Evolutionary conservation across 305 asterid genomes (phyloP).

Genomic region (Rubia balearica): DNA sequence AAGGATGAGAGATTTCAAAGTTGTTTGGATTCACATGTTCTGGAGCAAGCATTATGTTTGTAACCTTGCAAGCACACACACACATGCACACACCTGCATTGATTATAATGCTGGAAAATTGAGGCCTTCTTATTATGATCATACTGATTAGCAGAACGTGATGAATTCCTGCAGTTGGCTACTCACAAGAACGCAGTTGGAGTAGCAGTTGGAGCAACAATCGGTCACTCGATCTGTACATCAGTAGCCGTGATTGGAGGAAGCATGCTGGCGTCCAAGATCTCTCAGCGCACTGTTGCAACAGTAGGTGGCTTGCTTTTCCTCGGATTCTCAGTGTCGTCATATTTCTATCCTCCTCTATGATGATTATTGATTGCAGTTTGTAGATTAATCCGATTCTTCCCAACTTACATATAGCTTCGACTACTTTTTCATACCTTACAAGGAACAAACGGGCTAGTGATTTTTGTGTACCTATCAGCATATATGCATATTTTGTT

Average conservation of each 20-base stretch:
- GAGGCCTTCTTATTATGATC: neutral
- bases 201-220: conserved; percentile 69
- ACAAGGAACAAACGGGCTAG: neutral
- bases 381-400: conserved; percentile 28
- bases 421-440: neutral
- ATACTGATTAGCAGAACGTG: neutral
- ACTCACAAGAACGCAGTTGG: conserved; percentile 92
- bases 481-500: neutral
- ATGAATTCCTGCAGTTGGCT: conserved; percentile 50
- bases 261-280: conserved; percentile 90
- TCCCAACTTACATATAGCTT: neutral
- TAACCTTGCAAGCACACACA: neutral
- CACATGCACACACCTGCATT: neutral
- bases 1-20: neutral
- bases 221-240: conserved; percentile 87
- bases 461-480: conserved; percentile 1
- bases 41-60: neutral
- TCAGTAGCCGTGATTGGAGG: conserved; percentile 92
- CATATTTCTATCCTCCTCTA: conserved; percentile 88
- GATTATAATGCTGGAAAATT: neutral
- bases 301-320: conserved; percentile 82
- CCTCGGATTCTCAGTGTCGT: conserved; percentile 82
- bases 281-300: conserved; percentile 93
- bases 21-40: neutral
- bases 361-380: conserved; percentile 30